phyloP scores from a whole-genome alignment of 2,329 filamentous ascomycete species.

The Seiridium unicorne region DNA sequence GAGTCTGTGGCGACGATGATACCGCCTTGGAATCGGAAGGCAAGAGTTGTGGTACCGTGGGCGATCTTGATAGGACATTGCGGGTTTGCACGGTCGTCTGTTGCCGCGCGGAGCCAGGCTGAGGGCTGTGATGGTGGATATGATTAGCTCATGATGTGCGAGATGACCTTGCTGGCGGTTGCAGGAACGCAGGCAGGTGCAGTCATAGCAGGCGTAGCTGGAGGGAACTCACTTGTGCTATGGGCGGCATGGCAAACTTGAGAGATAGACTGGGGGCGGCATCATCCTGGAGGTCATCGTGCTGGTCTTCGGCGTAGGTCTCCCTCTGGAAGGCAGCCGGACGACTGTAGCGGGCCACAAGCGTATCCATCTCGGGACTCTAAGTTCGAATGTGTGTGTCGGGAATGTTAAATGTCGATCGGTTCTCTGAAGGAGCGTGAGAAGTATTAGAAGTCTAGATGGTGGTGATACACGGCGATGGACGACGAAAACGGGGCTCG shows the following conservation, averaged over 20 bases:
- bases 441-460: constrained; percentile 5
- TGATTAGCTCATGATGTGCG: constrained; percentile 1
- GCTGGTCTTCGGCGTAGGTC: constrained; percentile 68
- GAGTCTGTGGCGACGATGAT: constrained; percentile 99
- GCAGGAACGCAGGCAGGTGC: background rate
- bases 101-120: constrained; percentile 93
- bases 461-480: constrained; percentile 14
- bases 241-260: constrained; percentile 92
- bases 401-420: background rate
- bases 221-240: constrained; percentile 70
- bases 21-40: constrained; percentile 96
- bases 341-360: constrained; percentile 89
- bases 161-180: background rate
- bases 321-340: constrained; percentile 72
- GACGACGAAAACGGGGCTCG: constrained; percentile 5
- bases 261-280: constrained; percentile 75
- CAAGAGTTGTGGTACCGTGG: constrained; percentile 96
- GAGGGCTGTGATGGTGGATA: constrained; percentile 59
- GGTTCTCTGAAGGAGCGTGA: constrained; percentile 8
- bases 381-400: background rate
- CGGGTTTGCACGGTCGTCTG: constrained; percentile 95
- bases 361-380: constrained; percentile 74
- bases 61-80: constrained; percentile 99
- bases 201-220: background rate
- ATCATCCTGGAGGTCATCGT: constrained; percentile 70